A percentile compares a stretch with the other conserved stretches of the same genome.
Conservation (phyloP, 306 rosid genomes). For the Cucurbita maxima region DNA sequence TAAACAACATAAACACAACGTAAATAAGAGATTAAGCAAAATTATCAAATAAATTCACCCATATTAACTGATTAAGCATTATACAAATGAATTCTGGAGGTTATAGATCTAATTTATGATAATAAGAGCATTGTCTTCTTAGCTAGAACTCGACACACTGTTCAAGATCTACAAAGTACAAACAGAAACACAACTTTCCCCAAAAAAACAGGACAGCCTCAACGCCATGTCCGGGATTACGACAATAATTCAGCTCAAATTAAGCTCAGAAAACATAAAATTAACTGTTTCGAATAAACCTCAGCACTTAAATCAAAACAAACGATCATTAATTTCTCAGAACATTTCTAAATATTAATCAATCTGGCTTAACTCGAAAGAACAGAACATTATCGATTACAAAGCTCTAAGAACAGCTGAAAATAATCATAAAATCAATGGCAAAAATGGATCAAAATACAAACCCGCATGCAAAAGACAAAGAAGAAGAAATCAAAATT, state of each 20-base stretch:
- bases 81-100: neutral
- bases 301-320: neutral
- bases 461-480: neutral
- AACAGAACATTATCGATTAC: neutral
- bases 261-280: neutral
- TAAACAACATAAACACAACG: neutral
- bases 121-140: neutral
- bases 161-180: slow-evolving; percentile 6
- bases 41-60: neutral
- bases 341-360: neutral
- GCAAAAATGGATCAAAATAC: neutral
- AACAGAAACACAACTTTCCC: neutral
- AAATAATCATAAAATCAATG: neutral
- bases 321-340: neutral
- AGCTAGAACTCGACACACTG: neutral
- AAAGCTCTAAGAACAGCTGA: neutral
- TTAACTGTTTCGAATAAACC: neutral
- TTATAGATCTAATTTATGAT: neutral
- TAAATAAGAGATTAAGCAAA: neutral
- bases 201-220: neutral
- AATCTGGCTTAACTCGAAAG: neutral
- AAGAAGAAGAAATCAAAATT: neutral
- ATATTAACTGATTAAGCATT: neutral
- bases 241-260: neutral
- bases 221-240: neutral